These are phyloP conservation scores for Diutina neorugosa DNA, from an alignment of 1,139 yeast species.

Conservation along the genomic window DNA sequence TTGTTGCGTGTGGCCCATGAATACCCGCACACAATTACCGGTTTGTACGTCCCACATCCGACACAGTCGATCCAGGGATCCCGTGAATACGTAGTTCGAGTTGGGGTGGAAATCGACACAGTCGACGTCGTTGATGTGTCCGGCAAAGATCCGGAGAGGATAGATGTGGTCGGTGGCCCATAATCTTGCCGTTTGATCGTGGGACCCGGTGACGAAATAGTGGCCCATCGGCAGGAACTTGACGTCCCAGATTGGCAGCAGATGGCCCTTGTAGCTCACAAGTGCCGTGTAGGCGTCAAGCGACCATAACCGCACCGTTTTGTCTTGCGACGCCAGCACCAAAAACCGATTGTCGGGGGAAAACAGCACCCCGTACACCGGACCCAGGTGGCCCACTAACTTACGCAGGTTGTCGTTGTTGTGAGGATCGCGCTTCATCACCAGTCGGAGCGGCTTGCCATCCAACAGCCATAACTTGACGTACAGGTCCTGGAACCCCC, in stretches of 20 bases:
- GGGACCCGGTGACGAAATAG: conserved; percentile 94
- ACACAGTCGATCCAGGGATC: conserved; percentile 89
- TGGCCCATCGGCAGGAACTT: conserved; percentile 91
- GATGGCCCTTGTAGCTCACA: conserved; percentile 93
- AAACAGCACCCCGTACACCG: conserved; percentile 83
- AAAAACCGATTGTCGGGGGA: conserved; percentile 82
- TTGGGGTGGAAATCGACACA: conserved; percentile 94
- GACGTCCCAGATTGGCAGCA: conserved; percentile 96
- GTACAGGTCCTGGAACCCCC: conserved; percentile 87
- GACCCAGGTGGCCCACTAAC: conserved; percentile 86
- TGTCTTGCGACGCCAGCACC: conserved; percentile 81
- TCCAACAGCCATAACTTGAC: conserved; percentile 88
- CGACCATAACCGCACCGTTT: conserved; percentile 89
- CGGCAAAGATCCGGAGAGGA: conserved; percentile 92
- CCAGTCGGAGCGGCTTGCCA: conserved; percentile 69
- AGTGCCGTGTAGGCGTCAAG: conserved; percentile 80
- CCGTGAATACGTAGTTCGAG: conserved; percentile 86
- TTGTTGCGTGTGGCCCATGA: conserved; percentile 88
- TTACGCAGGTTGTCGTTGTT: conserved; percentile 43
- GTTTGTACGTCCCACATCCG: conserved; percentile 95
- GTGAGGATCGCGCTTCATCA: conserved; percentile 47
- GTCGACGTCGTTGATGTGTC: conserved; percentile 94
- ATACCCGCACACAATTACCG: conserved; percentile 87
- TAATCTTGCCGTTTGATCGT: conserved; percentile 91
- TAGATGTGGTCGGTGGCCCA: conserved; percentile 99